A percentile compares a stretch with the other conserved stretches of the same genome.
Conservation (phyloP, 2,329 filamentous ascomycete species). For the Aspergillus bombycis region DNA sequence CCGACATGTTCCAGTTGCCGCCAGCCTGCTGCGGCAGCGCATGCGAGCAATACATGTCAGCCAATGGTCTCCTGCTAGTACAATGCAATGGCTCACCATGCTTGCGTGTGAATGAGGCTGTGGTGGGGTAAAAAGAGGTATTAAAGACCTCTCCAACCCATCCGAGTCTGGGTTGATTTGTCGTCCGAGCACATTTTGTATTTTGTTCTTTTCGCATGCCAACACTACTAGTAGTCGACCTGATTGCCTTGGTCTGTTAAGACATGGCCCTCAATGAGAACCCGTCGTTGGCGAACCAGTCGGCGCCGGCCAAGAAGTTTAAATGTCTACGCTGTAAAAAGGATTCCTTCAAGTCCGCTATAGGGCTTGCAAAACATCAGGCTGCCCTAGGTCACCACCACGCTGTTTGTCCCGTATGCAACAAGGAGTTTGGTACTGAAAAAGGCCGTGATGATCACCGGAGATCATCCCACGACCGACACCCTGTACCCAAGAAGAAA, state of each 20-base stretch:
- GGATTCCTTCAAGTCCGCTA: slow-evolving; percentile 4
- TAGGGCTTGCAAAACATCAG: slow-evolving; percentile 9
- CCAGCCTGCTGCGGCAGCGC: neutral
- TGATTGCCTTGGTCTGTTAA: neutral
- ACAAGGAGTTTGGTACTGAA: neutral
- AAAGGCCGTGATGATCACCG: neutral
- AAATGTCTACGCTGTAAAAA: slow-evolving; percentile 8
- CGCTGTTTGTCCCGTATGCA: neutral
- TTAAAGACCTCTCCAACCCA: neutral
- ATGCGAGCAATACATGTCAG: neutral
- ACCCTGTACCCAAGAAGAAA: neutral
- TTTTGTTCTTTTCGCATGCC: neutral
- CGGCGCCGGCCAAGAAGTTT: neutral
- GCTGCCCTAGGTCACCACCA: slow-evolving; percentile 6
- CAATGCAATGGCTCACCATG: neutral
- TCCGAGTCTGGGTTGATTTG: neutral
- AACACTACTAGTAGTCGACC: neutral
- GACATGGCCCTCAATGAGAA: neutral
- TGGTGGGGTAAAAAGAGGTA: neutral
- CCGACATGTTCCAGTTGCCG: neutral
- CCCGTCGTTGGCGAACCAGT: slow-evolving; percentile 1
- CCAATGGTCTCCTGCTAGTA: neutral
- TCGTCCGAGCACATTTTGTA: neutral
- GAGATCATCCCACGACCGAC: neutral
- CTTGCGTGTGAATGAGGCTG: neutral